Conservation (phyloP, 306 rosid species). For the Cucurbita maxima region DNA sequence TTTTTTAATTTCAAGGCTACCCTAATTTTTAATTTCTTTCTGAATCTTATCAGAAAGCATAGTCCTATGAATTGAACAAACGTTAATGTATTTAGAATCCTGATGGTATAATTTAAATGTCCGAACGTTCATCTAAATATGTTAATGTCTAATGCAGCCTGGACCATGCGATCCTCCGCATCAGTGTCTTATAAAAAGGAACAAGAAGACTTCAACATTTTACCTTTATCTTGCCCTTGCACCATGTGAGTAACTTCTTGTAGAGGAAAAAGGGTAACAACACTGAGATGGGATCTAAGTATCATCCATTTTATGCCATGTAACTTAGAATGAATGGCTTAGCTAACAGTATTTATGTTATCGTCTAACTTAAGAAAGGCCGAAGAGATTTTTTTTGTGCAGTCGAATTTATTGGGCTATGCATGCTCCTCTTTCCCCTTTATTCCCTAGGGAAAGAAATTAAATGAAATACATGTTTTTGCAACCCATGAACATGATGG, state of each 20-base stretch:
- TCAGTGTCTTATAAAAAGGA: slow-evolving; percentile 78
- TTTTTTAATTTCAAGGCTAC: neutral
- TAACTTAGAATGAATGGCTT: neutral
- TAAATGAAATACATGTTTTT: neutral
- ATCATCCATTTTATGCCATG: neutral
- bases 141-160: slow-evolving; percentile 54
- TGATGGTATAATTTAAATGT: neutral
- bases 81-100: neutral
- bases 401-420: neutral
- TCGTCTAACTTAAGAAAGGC: neutral
- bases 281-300: neutral
- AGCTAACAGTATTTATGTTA: neutral
- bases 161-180: slow-evolving; percentile 67
- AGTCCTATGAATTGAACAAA: neutral
- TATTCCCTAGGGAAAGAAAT: neutral
- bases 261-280: neutral
- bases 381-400: neutral
- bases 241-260: slow-evolving; percentile 53
- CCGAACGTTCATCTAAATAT: slow-evolving; percentile 12
- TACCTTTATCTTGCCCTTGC: slow-evolving; percentile 69
- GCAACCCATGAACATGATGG: neutral
- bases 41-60: neutral
- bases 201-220: slow-evolving; percentile 79
- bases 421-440: neutral
- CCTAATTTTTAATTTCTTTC: neutral